Evolutionary conservation across 1,139 yeast genomes (phyloP), one percentile per base, ranked within the genome.

Genomic region (Diutina neorugosa): DNA sequence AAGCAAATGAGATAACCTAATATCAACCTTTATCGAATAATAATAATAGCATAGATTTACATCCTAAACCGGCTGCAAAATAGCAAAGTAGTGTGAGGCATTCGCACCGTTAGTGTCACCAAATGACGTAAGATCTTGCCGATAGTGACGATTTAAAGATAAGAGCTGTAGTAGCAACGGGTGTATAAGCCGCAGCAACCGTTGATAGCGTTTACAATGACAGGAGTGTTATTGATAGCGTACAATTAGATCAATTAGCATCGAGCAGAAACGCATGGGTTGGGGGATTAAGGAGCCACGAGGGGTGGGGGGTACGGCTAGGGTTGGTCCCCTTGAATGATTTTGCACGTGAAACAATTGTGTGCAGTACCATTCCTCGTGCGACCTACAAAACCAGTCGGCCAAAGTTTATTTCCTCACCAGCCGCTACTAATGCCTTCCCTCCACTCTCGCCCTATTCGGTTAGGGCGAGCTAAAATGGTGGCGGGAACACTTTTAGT

Each of bases 401-500:
- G 34, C 34, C 4, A 7, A 9, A 44, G 20, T 21, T 23, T 14
- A 44, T 21, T 14, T 14, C 14, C 25, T 44, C 48, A 23, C 19
- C 6, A 44, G 23, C 48, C 34, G 48, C 48, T 21, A 44, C 48
- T 44, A 44, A 44, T 44, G 48, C 48, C 48, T 46, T 46, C 50
- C 27, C 18, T 27, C 41, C 50, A 46, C 50, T 46, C 50, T 46
- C 19, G 50, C 18, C 37, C 40, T 46, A 46, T 46, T 46, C 50
- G 50, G 11, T 46, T 46, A 46, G 50, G 11, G 19, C 40, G 31
- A 46, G 50, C 27, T 27, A 46, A 46, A 46, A n/a, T 34, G 50
- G 37, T 34, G 50, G 9, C 27, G 16, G 27, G 50, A 46, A 25
- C 50, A 44, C 48, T 44, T 21, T 44, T 27, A 46, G 40, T 25